Conservation (phyloP, 148 eudicot species). For the Hydrangea macrophylla region DNA sequence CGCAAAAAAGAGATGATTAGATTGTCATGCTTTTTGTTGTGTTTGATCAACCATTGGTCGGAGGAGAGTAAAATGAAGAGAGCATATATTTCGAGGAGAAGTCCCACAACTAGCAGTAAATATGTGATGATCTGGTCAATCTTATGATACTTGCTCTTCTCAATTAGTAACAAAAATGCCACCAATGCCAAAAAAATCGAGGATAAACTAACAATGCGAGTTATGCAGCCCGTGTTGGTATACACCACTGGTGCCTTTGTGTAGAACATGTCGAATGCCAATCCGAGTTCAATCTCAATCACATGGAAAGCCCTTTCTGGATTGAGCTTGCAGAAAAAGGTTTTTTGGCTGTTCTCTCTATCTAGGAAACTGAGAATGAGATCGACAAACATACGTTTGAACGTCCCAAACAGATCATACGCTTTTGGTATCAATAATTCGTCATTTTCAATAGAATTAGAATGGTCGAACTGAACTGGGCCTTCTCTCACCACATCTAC, state of each 20-base stretch:
- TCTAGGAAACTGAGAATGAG: slow-evolving; percentile 49
- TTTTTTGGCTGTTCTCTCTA: slow-evolving; percentile 28
- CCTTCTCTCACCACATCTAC: slow-evolving; percentile 31
- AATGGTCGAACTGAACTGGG: slow-evolving; percentile 14
- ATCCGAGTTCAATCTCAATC: slow-evolving; percentile 49
- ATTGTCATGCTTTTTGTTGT: neutral
- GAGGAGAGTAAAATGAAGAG: slow-evolving; percentile 24
- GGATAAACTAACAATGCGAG: slow-evolving; percentile 18
- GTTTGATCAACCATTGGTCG: slow-evolving; percentile 32
- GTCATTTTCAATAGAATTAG: neutral
- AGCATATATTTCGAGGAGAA: slow-evolving; percentile 31
- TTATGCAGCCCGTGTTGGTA: slow-evolving; percentile 11
- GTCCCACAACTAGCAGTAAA: slow-evolving; percentile 28
- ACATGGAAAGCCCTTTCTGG: slow-evolving; percentile 33
- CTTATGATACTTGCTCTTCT: slow-evolving; percentile 8
- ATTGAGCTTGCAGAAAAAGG: slow-evolving; percentile 12
- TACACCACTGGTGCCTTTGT: slow-evolving; percentile 40
- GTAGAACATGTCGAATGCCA: slow-evolving; percentile 42
- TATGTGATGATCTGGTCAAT: slow-evolving; percentile 37
- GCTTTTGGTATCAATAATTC: slow-evolving; percentile 22
- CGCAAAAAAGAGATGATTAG: neutral
- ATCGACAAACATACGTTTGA: slow-evolving; percentile 50
- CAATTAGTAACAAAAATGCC: slow-evolving; percentile 11
- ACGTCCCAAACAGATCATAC: slow-evolving; percentile 29
- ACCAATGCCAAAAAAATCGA: slow-evolving; percentile 12